Evolutionary conservation across 805 yeast species (phyloP).

Genomic region (Saccharomycopsis fermentans): DNA sequence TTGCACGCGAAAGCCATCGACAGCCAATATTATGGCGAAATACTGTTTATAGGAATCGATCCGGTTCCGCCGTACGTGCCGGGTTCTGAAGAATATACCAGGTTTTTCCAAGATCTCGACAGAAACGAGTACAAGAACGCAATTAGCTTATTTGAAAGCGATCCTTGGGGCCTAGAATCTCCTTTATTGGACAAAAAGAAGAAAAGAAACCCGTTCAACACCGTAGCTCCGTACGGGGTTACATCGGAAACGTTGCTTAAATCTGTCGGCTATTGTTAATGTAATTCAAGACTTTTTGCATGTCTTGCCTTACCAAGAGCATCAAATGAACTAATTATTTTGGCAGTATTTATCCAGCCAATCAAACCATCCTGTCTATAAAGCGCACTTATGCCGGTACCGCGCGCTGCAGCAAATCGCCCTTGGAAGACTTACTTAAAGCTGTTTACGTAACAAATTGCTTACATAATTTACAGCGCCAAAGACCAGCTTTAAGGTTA

Average conservation of each 20-base stretch:
- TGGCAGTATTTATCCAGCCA: too few relatives aligned
- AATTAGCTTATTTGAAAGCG: conserved; percentile 38
- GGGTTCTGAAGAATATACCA: conserved; percentile 20
- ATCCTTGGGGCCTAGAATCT: conserved; percentile 46
- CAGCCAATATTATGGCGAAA: conserved; percentile 16
- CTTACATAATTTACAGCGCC: too few relatives aligned
- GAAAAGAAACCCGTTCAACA: conserved; percentile 47
- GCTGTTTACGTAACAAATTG: too few relatives aligned
- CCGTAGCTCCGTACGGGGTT: conserved; percentile 29
- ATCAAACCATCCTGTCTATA: too few relatives aligned
- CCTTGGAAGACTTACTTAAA: too few relatives aligned
- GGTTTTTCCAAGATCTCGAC: conserved; percentile 39
- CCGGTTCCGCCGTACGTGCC: conserved; percentile 37
- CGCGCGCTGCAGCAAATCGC: too few relatives aligned
- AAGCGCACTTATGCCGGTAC: too few relatives aligned
- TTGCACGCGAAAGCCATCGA: conserved; percentile 45
- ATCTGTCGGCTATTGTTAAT: background rate
- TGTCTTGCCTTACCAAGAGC: too few relatives aligned
- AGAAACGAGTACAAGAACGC: conserved; percentile 45
- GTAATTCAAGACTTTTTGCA: too few relatives aligned
- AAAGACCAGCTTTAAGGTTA: too few relatives aligned
- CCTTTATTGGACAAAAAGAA: conserved; percentile 39
- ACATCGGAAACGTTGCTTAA: background rate
- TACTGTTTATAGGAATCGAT: conserved; percentile 46
- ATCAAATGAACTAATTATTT: too few relatives aligned